phyloP scores from a whole-genome alignment of 1,284 basidiomycete species.

The Vanrija pseudolonga region DNA sequence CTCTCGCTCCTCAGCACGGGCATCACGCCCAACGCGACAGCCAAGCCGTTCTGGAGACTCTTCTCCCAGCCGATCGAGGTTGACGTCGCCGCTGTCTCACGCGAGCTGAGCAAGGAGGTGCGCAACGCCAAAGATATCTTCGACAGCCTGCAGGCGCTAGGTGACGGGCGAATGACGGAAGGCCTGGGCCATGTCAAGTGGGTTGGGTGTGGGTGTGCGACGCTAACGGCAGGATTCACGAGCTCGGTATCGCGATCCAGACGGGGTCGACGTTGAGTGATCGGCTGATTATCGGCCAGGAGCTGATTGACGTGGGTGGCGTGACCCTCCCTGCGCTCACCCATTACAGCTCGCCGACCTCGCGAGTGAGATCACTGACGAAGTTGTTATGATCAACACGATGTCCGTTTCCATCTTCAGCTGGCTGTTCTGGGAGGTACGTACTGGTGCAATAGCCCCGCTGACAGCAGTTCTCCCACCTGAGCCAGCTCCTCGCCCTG shows the following conservation, averaged over 20 bases:
- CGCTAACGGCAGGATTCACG: slow-evolving; percentile 34
- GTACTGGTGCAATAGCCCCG: background rate
- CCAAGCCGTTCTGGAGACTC: slow-evolving; percentile 27
- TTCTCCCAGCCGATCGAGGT: slow-evolving; percentile 1
- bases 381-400: slow-evolving; percentile 37
- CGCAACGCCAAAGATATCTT: slow-evolving; percentile 40
- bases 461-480: slow-evolving; percentile 27
- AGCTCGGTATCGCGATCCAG: slow-evolving; percentile 36
- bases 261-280: slow-evolving; percentile 36
- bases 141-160: slow-evolving; percentile 35
- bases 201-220: slow-evolving; percentile 10
- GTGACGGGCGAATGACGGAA: slow-evolving; percentile 30
- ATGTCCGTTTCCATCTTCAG: slow-evolving; percentile 40
- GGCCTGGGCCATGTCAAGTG: slow-evolving; percentile 39
- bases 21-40: slow-evolving; percentile 7
- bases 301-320: slow-evolving; percentile 35
- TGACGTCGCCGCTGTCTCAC: slow-evolving; percentile 32
- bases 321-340: slow-evolving; percentile 11
- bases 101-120: slow-evolving; percentile 32
- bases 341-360: slow-evolving; percentile 40
- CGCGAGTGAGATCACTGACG: slow-evolving; percentile 37
- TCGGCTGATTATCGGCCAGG: slow-evolving; percentile 28
- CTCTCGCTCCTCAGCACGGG: slow-evolving; percentile 15
- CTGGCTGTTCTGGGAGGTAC: slow-evolving; percentile 45
- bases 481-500: slow-evolving; percentile 30